phyloP scores from a whole-genome alignment of 2,329 filamentous ascomycete species.

The Fusarium setosum region DNA sequence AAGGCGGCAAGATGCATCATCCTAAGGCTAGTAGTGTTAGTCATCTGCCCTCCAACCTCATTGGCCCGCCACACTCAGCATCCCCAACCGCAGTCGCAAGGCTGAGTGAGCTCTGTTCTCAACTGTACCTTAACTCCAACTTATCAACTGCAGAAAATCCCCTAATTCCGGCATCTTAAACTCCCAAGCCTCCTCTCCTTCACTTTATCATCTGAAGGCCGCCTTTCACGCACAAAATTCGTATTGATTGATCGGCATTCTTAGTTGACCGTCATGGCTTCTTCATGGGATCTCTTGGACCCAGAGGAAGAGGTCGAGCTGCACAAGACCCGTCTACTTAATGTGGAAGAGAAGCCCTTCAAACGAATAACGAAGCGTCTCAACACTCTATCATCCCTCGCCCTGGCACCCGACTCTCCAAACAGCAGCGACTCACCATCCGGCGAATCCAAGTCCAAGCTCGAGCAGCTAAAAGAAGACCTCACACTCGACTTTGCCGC shows the following conservation, averaged over 20 bases:
- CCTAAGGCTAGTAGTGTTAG: conserved; percentile 32
- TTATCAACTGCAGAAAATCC: neutral
- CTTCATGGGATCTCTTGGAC: conserved; percentile 75
- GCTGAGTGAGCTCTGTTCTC: conserved; percentile 33
- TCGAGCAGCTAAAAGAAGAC: conserved; percentile 82
- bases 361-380: conserved; percentile 88
- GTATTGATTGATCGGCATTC: conserved; percentile 16
- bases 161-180: neutral
- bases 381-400: conserved; percentile 73
- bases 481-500: conserved; percentile 88
- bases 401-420: conserved; percentile 42
- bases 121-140: neutral
- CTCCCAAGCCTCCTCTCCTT: neutral
- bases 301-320: conserved; percentile 84
- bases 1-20: conserved; percentile 33
- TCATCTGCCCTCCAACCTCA: conserved; percentile 30
- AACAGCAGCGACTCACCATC: conserved; percentile 58
- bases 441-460: conserved; percentile 59
- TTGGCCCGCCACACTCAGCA: conserved; percentile 23
- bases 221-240: neutral
- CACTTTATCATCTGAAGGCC: neutral
- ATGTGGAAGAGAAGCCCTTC: conserved; percentile 93
- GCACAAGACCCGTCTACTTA: conserved; percentile 87
- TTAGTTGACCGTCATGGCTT: conserved; percentile 46
- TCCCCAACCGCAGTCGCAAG: conserved; percentile 28